Evolutionary conservation across 2,329 filamentous ascomycete species (phyloP).

Genomic region (Claviceps humidiphila): DNA sequence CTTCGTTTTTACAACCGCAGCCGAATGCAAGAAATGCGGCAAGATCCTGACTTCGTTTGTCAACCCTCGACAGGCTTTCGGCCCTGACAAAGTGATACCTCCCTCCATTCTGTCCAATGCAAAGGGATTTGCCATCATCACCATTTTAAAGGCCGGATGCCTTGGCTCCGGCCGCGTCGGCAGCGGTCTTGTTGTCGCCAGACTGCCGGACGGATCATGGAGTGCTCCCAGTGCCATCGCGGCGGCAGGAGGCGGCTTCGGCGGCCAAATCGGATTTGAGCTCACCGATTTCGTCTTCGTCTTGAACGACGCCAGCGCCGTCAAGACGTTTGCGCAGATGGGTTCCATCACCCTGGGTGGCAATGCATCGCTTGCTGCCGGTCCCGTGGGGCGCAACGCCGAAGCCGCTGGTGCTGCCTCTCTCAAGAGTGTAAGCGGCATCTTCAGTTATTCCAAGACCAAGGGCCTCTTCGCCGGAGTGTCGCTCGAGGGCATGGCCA

Average conservation of each 20-base stretch:
- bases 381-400: conserved; percentile 85
- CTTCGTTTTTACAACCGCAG: conserved; percentile 31
- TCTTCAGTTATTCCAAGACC: conserved; percentile 97
- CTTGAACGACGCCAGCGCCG: conserved; percentile 78
- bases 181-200: conserved; percentile 69
- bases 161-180: conserved; percentile 72
- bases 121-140: conserved; percentile 80
- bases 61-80: conserved; percentile 84
- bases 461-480: conserved; percentile 96
- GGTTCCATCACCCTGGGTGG: conserved; percentile 87
- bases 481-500: conserved; percentile 79
- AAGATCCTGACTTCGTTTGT: conserved; percentile 93
- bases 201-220: conserved; percentile 65
- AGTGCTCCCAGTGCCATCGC: conserved; percentile 71
- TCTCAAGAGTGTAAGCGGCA: conserved; percentile 73
- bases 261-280: conserved; percentile 78
- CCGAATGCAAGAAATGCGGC: conserved; percentile 93
- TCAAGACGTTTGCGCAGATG: conserved; percentile 86
- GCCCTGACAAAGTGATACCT: conserved; percentile 94
- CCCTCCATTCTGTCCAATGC: conserved; percentile 79
- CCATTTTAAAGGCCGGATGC: conserved; percentile 78
- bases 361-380: conserved; percentile 91
- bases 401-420: conserved; percentile 92
- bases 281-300: conserved; percentile 96
- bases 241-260: conserved; percentile 69